Evolutionary conservation across 306 rosid genomes (phyloP), one percentile per base, ranked within the genome.

Genomic region (Cyclanthera cordifolia): DNA sequence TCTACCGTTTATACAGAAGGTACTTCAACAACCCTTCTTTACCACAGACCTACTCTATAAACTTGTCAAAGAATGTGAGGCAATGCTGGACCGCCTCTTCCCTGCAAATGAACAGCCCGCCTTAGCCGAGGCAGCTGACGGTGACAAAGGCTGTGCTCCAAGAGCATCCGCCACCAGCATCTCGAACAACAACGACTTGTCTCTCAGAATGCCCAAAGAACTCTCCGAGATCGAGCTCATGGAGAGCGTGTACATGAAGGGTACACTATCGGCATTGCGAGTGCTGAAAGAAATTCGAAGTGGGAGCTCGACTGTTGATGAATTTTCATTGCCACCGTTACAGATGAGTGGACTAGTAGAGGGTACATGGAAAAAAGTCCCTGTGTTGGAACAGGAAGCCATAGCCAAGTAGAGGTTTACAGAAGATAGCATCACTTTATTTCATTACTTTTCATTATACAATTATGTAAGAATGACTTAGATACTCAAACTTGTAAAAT

Each of bases 61-160:
- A 85, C 96, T 94, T 41, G 91, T 94, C 68, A 94, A 94, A 78
- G 95, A 90, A 85, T 94, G 99, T 34, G 99, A 90, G 82, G 70
- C 81, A 17, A 94, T 85, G 80, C 90, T 94, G 58, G 99, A 94
- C 69, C 77, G 81, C 60, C 85, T 94, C 71, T 85, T 90, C 80
- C 86, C 91, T 0, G 75, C 49, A 39, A 81, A 47, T 6, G 90
- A 79, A 59, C 79, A 70, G 43, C 73, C 83, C 10, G 39, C 83
- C 48, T 77, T 84, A 4, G 69, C 77, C 3, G 87, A 79, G 75
- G 74, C 75, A 67, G 73, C 81, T 34, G 79, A 79, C 8, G 82
- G 74, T 64, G 80, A 76, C 12, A 90, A 81, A 66, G 87, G 79
- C 25, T 72, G 76, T 48, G 77, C 74, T 71, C 90, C 88, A 4